A percentile compares a stretch with the other conserved stretches of the same genome.
These are phyloP conservation scores for Naematelia aurantialba DNA, from an alignment of 768 basidiomycete genomes.

Conservation along the genomic window DNA sequence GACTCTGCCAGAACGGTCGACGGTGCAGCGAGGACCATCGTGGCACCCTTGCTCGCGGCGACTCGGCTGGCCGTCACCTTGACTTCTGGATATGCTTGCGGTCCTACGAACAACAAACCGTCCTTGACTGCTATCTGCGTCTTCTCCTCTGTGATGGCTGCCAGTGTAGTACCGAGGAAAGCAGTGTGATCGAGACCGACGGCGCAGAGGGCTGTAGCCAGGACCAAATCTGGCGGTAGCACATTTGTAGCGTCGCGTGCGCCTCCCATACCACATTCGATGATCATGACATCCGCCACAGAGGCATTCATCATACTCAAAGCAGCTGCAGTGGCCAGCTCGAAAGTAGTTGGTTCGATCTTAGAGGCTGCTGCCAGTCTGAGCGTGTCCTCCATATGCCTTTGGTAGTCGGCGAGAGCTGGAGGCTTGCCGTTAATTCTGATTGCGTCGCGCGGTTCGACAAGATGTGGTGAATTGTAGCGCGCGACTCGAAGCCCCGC, in stretches of 20 bases:
- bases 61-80: constrained; percentile 14
- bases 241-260: constrained; percentile 88
- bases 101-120: constrained; percentile 44
- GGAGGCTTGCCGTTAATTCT: constrained; percentile 62
- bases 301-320: constrained; percentile 67
- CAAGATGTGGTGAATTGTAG: constrained; percentile 90
- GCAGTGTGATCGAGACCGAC: constrained; percentile 92
- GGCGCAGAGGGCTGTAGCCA: constrained; percentile 75
- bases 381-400: constrained; percentile 57
- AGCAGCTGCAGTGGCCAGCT: constrained; percentile 77
- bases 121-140: constrained; percentile 68
- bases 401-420: constrained; percentile 35
- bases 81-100: constrained; percentile 58
- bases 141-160: constrained; percentile 75
- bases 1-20: background rate
- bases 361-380: constrained; percentile 40
- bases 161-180: constrained; percentile 74
- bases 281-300: constrained; percentile 58
- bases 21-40: constrained; percentile 3
- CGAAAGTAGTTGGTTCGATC: constrained; percentile 67
- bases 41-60: constrained; percentile 12
- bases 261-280: constrained; percentile 96
- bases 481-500: constrained; percentile 65
- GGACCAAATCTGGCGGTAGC: constrained; percentile 64
- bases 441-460: constrained; percentile 73